These are phyloP conservation scores for Cyberlindnera veronae DNA, from an alignment of 805 yeast species.

Conservation along the genomic window DNA sequence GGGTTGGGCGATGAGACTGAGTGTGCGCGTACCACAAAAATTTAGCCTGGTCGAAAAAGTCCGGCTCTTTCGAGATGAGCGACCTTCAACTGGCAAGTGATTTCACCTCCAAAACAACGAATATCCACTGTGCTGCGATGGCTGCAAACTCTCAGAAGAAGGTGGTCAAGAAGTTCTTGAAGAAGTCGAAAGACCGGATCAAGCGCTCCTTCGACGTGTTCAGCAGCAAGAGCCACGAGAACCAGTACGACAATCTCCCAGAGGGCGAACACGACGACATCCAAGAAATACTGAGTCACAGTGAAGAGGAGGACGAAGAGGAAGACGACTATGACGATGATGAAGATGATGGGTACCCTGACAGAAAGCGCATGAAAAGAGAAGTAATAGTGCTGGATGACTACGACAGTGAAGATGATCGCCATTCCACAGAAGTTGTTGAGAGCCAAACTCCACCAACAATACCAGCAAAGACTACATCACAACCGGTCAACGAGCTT, in stretches of 20 bases:
- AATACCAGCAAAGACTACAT: not conserved
- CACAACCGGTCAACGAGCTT: constrained; percentile 27
- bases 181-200: constrained; percentile 15
- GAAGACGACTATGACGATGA: constrained; percentile 3
- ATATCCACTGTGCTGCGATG: too few species aligned
- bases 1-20: too few species aligned
- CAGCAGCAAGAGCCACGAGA: constrained; percentile 24
- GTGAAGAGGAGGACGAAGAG: constrained; percentile 3
- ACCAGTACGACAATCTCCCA: constrained; percentile 17
- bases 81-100: too few species aligned
- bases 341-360: constrained; percentile 5
- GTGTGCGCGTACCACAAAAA: too few species aligned
- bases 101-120: too few species aligned
- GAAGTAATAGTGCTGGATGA: constrained; percentile 10
- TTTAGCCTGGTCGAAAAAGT: too few species aligned
- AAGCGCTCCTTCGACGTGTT: constrained; percentile 22
- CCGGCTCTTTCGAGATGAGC: too few species aligned
- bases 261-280: constrained; percentile 9
- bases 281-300: constrained; percentile 1
- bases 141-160: too few species aligned
- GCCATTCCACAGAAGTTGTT: not conserved
- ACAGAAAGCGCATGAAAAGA: constrained; percentile 2
- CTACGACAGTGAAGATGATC: constrained; percentile 11
- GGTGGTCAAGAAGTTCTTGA: constrained; percentile 9
- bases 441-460: not conserved